Percentiles rank a stretch among this genome's conserved stretches.
phyloP scores from a whole-genome alignment of 495 filamentous ascomycete species.

The Penicillium roqueforti region DNA sequence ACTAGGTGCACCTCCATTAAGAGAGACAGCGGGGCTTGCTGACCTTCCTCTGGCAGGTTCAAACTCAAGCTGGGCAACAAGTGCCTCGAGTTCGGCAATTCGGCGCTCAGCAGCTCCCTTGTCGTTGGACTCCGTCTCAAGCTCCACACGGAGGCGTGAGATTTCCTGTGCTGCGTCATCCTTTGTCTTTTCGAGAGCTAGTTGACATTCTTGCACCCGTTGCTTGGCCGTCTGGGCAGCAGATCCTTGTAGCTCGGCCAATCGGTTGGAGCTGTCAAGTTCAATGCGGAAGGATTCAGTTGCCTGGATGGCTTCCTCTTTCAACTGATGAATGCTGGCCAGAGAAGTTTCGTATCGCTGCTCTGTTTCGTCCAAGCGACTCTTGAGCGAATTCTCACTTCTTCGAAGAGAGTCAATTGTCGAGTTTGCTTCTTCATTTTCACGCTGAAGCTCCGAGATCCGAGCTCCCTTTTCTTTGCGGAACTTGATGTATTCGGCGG shows the following conservation, averaged over 20 bases:
- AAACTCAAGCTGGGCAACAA: constrained; percentile 64
- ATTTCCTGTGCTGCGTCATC: constrained; percentile 80
- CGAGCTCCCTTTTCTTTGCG: constrained; percentile 90
- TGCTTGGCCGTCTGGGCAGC: constrained; percentile 75
- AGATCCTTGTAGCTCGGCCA: constrained; percentile 81
- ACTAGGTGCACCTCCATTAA: constrained; percentile 47
- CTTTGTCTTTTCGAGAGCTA: constrained; percentile 68
- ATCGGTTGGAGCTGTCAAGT: constrained; percentile 69
- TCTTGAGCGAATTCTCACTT: constrained; percentile 74
- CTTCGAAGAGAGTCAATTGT: constrained; percentile 71
- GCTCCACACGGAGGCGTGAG: constrained; percentile 69
- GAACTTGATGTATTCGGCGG: constrained; percentile 77
- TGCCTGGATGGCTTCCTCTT: constrained; percentile 71
- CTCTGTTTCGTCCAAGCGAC: constrained; percentile 75
- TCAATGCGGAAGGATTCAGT: constrained; percentile 81
- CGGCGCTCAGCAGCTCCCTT: constrained; percentile 65
- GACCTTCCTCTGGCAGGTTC: constrained; percentile 35
- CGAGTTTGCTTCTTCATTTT: constrained; percentile 76
- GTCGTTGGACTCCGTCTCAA: constrained; percentile 74
- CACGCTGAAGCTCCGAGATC: constrained; percentile 79
- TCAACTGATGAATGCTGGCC: constrained; percentile 72
- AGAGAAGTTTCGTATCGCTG: constrained; percentile 83
- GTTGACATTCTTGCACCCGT: constrained; percentile 76
- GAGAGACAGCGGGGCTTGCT: constrained; percentile 49
- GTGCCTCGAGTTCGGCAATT: constrained; percentile 68